Base-by-base conservation (phyloP, 2,329 filamentous ascomycete species). In the Diplocarpon rosae region DNA sequence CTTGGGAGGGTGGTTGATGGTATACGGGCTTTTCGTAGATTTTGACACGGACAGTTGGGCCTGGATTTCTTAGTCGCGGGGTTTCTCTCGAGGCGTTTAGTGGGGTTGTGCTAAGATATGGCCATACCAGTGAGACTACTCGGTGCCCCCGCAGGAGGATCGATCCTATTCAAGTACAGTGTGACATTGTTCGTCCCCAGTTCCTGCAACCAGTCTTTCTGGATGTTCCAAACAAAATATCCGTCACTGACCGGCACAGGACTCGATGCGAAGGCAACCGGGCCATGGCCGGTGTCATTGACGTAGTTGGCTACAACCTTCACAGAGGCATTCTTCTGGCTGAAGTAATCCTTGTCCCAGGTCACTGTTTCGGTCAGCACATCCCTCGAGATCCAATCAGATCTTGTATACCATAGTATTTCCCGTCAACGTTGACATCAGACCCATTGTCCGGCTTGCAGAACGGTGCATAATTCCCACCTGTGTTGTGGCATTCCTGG, bases 401-500 rank as follows among this genome's bases (percentile, higher is more conserved):
- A 9, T 8, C 13, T 32, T 11, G 24, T 30, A 11, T 50, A 60
- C 57, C 51, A 46, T 61, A 60, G 41, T 59, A 61, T 43, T 52
- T 59, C 12, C 53, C 45, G 16, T 52, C 57, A 13, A 59, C 49
- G 20, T 56, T 56, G 8, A 61, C 49, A 33, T 43, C 50, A 6
- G 56, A 53, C n/a, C 50, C 56, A 43, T 61, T 59, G n/a, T 50
- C 43, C 5, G 56, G 59, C 28, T 52, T 54, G 43, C 59, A 60
- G 40, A 61, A 56, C 1, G 58, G 58, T 7, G 56, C 53, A 40
- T 52, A 58, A 7, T 47, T 37, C n/a, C 52, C 53, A 30, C 55
- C 49, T 10, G 36, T 48, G 33, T 59, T 61, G 14, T 59, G 45
- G 45, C 59, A 61, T 17, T 58, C 50, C 37, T 57, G 43, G 41